These are phyloP conservation scores for Saturnispora gosingensis DNA, from an alignment of 805 yeast genomes.

Conservation along the genomic window DNA sequence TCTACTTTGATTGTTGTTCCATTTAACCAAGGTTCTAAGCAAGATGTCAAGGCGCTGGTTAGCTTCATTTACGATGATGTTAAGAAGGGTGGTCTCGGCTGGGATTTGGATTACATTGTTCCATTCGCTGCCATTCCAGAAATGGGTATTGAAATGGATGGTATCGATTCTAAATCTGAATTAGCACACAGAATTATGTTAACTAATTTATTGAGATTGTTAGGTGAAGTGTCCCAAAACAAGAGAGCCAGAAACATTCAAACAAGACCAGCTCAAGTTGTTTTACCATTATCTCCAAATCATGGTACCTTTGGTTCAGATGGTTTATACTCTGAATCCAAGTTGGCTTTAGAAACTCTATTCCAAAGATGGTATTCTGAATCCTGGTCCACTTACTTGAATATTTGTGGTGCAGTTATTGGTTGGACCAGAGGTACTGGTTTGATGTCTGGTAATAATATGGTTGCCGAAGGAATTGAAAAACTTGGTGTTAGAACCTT, in stretches of 20 bases:
- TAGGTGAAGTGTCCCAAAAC: slow-evolving; percentile 83
- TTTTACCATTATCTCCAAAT: slow-evolving; percentile 95
- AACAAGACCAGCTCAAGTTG: slow-evolving; percentile 97
- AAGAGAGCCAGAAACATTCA: slow-evolving; percentile 68
- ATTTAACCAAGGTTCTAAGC: slow-evolving; percentile 95
- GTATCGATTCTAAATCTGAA: slow-evolving; percentile 90
- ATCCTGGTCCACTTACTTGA: slow-evolving; percentile 89
- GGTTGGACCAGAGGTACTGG: slow-evolving; percentile 99
- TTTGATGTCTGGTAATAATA: slow-evolving; percentile 93
- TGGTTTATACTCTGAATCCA: slow-evolving; percentile 97
- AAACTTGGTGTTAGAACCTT: slow-evolving; percentile 93
- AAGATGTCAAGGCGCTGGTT: slow-evolving; percentile 81
- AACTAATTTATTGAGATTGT: slow-evolving; percentile 84
- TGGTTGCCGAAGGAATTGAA: slow-evolving; percentile 96
- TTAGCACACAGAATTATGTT: slow-evolving; percentile 98
- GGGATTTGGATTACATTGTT: slow-evolving; percentile 94
- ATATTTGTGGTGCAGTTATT: slow-evolving; percentile 95
- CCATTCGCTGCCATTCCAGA: slow-evolving; percentile 99
- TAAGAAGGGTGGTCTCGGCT: slow-evolving; percentile 85
- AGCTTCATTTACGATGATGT: slow-evolving; percentile 76
- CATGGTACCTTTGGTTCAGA: slow-evolving; percentile 99
- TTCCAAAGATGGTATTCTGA: slow-evolving; percentile 99
- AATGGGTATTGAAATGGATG: slow-evolving; percentile 91
- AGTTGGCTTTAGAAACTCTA: slow-evolving; percentile 87
- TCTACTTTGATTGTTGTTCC: slow-evolving; percentile 94